Base-by-base conservation (phyloP, 441 rosid genomes). In the Omphalea diandra region DNA sequence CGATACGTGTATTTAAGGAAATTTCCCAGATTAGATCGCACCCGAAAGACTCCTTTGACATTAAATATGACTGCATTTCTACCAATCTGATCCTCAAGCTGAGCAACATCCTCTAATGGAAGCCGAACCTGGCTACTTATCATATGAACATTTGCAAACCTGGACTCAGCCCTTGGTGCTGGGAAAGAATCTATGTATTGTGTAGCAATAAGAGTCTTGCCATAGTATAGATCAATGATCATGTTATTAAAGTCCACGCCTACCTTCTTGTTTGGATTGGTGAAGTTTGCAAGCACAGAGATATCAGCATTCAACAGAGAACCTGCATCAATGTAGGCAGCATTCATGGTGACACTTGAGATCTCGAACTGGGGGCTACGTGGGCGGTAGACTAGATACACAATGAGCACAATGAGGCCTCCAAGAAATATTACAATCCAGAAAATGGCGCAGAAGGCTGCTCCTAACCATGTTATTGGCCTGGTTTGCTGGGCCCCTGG, bases 311-410 rank as follows among this genome's bases (percentile, higher is more conserved):
- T 91, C 0, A 94, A 87, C 61, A 82, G 59, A 72, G 74, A 73
- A 32, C 82, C 96, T 80, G 87, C 80, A 76, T 91, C 90, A 18
- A 91, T 78, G 70, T 86, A 91, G 11, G 93, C 97, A 20, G 88
- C 76, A 47, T 91, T 94, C 55, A 91, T 77, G 73, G 83, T 86
- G 59, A 85, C 97, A 61, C 83, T 83, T 33, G 83, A 50, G 65
- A 91, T 79, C 52, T 87, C 85, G 27, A 91, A 86, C 64, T 75
- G 76, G 0, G 97, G 98, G 70, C 77, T 83, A 20, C 76, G 81
- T 15, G 98, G 98, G 58, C 97, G 92, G 72, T 85, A 91, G 46
- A 84, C 71, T 26, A 94, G 88, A 75, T 94, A 90, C 26, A 91
- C 81, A 22, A 90, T 64, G 75, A 94, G 97, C 56, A 90, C 84